Evolutionary conservation across 768 basidiomycete genomes (phyloP), one percentile per base, ranked within the genome.

Genomic region (Tephrocybe rancida): DNA sequence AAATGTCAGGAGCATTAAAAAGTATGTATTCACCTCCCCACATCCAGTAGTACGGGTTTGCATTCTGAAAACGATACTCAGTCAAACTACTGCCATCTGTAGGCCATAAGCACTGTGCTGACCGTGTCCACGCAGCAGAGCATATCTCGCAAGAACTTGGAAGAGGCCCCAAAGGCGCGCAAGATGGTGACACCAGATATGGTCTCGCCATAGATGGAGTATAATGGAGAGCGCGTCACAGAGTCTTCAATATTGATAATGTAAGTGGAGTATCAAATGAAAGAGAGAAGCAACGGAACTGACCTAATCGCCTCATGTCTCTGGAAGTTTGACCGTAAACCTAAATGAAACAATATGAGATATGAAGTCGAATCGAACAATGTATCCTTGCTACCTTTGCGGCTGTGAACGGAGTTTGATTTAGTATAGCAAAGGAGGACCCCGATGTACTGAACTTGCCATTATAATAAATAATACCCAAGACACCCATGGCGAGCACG

Each of bases 1-100:
- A n/a, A n/a, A n/a, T n/a, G n/a, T n/a, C 39, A 24, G 22, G 30
- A 24, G 44, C 19, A 48, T 30, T 24, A 50, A n/a, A 54, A 5
- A n/a, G 14, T 16, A 10, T 30, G 24, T 34, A 46, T 61, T 74
- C 65, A 89, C 86, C 85, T 73, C 85, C 89, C 91, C 90, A 94
- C 81, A 90, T 88, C 94, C 94, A 95, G 64, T 90, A 93, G 66
- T 85, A 89, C 3, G 90, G 90, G 63, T 84, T 90, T 14, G 83
- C 63, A 54, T 79, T 81, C 76, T 80, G 50, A 21, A 2, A n/a
- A n/a, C n/a, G 25, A 49, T 14, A 2, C 29, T 16, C 18, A 34
- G 55, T 55, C 10, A 49, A 46, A 44, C 35, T 32, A 30, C 14
- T 16, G 35, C 48, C n/a, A 22, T 13, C 48, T 38, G 32, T 21